phyloP scores from a whole-genome alignment of 1,284 basidiomycete genomes.

The Athelia sp. region DNA sequence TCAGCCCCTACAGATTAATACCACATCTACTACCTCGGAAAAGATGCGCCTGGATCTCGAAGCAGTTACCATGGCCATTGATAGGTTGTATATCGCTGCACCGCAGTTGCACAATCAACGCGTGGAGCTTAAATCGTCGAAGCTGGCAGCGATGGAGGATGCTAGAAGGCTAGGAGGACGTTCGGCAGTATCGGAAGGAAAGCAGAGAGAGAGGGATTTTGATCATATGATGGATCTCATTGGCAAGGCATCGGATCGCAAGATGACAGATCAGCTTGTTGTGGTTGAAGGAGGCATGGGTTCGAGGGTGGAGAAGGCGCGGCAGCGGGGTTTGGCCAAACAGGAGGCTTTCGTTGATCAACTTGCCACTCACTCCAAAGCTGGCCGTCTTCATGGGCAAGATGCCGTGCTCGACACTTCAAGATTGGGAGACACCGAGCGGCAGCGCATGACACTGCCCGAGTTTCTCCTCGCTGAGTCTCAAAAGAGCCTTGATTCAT shows the following conservation, averaged over 20 bases:
- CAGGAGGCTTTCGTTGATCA: constrained; percentile 68
- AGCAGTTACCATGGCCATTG: constrained; percentile 78
- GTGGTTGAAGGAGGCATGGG: constrained; percentile 56
- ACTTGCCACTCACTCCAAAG: constrained; percentile 59
- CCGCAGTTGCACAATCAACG: constrained; percentile 86
- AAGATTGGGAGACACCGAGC: constrained; percentile 47
- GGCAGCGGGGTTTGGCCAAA: constrained; percentile 56
- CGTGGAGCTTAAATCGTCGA: constrained; percentile 70
- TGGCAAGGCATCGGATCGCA: constrained; percentile 64
- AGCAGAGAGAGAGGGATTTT: constrained; percentile 49
- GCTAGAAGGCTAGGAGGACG: constrained; percentile 37
- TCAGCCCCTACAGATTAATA: constrained; percentile 6
- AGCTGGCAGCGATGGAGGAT: constrained; percentile 60
- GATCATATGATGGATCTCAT: constrained; percentile 70
- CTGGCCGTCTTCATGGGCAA: constrained; percentile 65
- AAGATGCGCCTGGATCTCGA: constrained; percentile 82
- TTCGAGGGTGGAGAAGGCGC: constrained; percentile 43
- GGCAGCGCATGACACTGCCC: constrained; percentile 53
- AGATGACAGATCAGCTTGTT: constrained; percentile 64
- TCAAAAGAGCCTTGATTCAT: constrained; percentile 41
- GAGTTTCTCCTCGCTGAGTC: constrained; percentile 54
- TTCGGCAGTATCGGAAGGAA: constrained; percentile 28
- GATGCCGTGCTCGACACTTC: constrained; percentile 51
- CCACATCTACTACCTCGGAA: constrained; percentile 38
- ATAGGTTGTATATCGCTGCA: constrained; percentile 74